Conservation (phyloP, 1,284 basidiomycete species). For the Ustilago esculenta region DNA sequence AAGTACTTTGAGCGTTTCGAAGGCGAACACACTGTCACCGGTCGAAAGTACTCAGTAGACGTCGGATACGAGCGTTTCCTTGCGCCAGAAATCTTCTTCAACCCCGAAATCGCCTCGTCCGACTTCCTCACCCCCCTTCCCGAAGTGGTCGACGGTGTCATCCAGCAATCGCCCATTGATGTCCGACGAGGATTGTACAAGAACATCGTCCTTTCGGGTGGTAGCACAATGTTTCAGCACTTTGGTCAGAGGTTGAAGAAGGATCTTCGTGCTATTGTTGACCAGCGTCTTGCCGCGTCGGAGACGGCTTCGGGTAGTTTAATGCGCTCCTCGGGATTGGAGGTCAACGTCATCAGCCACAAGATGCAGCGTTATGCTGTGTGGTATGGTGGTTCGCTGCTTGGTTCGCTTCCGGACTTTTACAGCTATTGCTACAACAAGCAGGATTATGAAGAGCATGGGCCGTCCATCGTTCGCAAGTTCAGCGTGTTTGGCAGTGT, state of each 20-base stretch:
- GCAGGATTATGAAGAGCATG: conserved; percentile 96
- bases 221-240: conserved; percentile 98
- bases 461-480: conserved; percentile 78
- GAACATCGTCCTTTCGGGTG: conserved; percentile 93
- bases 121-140: conserved; percentile 98
- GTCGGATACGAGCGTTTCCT: conserved; percentile 99
- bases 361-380: conserved; percentile 97
- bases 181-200: conserved; percentile 93
- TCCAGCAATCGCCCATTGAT: conserved; percentile 94
- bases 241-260: conserved; percentile 95
- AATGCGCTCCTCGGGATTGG: conserved; percentile 70
- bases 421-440: conserved; percentile 97
- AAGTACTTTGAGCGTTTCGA: conserved; percentile 95
- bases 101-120: conserved; percentile 96
- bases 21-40: conserved; percentile 91
- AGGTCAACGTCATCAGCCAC: conserved; percentile 87
- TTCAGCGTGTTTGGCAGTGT: conserved; percentile 61
- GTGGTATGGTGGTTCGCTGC: conserved; percentile 94
- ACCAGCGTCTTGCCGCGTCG: conserved; percentile 83
- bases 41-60: conserved; percentile 89
- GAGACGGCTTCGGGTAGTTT: conserved; percentile 79
- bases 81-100: conserved; percentile 99
- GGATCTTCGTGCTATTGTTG: conserved; percentile 92
- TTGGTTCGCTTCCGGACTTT: conserved; percentile 81
- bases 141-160: conserved; percentile 94